Evolutionary conservation across 345 rosid genomes (phyloP).

Genomic region (Reutealis trisperma): DNA sequence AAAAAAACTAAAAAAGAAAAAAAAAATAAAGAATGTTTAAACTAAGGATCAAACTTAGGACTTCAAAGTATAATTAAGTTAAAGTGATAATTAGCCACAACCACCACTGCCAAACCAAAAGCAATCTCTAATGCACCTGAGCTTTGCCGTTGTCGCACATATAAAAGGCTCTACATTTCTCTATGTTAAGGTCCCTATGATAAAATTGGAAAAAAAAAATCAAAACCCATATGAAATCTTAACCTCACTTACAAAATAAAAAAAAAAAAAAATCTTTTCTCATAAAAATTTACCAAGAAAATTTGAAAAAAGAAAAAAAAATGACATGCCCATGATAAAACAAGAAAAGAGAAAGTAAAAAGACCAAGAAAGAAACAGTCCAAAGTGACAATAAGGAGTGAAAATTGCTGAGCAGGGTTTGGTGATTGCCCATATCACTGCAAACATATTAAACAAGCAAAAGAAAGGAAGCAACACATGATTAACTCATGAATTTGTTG

Average conservation of each 20-base stretch:
- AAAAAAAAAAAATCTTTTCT: neutral
- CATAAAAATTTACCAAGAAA: neutral
- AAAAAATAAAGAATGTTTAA: too few species aligned
- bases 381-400: neutral
- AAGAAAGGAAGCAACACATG: constrained; percentile 23
- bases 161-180: too few species aligned
- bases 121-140: too few species aligned
- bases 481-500: constrained; percentile 13
- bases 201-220: constrained; percentile 16
- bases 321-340: too few species aligned
- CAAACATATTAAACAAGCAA: constrained; percentile 32
- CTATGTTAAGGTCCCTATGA: constrained; percentile 33
- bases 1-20: too few species aligned
- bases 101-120: too few species aligned
- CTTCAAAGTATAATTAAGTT: too few species aligned
- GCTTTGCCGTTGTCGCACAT: too few species aligned
- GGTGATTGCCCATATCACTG: constrained; percentile 47
- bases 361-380: constrained; percentile 2
- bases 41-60: too few species aligned
- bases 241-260: constrained; percentile 6
- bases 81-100: too few species aligned
- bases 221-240: constrained; percentile 25
- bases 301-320: neutral
- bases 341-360: neutral
- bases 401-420: constrained; percentile 19